phyloP scores from a whole-genome alignment of 202 grass and related monocot genomes.

The Carex sylvatica region DNA sequence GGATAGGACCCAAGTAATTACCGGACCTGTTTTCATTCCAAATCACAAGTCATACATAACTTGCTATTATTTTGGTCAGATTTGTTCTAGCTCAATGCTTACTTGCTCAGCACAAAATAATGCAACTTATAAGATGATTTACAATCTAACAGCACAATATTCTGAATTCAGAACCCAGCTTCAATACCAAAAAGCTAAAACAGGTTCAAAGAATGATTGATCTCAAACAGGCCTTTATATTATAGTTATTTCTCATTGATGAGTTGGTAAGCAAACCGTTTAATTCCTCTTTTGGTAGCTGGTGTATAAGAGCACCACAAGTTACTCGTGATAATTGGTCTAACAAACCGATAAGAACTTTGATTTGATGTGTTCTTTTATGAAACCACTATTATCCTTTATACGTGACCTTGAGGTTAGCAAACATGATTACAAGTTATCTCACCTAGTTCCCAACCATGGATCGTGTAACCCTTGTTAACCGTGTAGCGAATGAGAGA shows the following conservation, averaged over 20 bases:
- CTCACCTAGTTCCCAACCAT: constrained; percentile 88
- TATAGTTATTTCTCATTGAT: neutral
- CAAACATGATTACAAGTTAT: neutral
- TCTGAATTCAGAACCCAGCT: neutral
- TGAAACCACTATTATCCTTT: neutral
- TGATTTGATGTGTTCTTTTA: neutral
- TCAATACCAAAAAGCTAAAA: neutral
- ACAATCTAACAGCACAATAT: neutral
- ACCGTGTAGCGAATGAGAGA: constrained; percentile 56
- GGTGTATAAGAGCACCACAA: neutral
- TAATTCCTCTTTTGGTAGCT: constrained; percentile 7
- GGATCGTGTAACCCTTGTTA: constrained; percentile 52
- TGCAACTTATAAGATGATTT: neutral
- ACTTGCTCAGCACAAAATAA: neutral
- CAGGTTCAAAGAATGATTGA: neutral
- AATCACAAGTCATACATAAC: neutral
- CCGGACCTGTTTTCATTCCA: neutral
- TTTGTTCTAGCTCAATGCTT: neutral
- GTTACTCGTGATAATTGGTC: neutral
- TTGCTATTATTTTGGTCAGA: neutral
- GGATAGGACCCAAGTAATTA: neutral
- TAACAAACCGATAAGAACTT: neutral
- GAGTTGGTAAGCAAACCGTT: constrained; percentile 1
- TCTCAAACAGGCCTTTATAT: neutral
- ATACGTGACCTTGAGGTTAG: neutral